Conservation (phyloP, 331 rosid genomes). For the Pyracantha coccinea region DNA sequence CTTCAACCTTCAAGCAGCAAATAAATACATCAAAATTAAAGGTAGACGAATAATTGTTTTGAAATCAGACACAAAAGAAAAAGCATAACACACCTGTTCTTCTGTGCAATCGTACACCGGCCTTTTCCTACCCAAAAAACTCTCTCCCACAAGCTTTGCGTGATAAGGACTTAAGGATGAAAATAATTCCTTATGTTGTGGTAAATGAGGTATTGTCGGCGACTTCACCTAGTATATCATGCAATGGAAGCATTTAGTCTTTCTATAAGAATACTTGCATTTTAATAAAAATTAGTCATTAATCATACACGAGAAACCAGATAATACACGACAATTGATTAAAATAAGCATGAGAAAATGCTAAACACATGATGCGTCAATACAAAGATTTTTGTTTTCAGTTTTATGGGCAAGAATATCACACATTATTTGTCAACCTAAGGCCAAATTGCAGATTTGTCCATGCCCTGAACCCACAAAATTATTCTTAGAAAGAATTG, state of each 20-base stretch:
- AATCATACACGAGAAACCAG: not conserved
- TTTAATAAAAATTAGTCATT: not conserved
- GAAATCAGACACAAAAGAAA: not conserved
- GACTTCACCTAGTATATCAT: slow-evolving; percentile 68
- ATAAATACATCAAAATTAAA: not conserved
- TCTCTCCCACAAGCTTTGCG: slow-evolving; percentile 88
- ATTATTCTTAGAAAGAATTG: not conserved
- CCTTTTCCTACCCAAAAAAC: slow-evolving; percentile 86
- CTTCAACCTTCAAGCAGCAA: slow-evolving; percentile 46
- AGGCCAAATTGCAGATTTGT: not conserved
- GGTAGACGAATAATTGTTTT: not conserved
- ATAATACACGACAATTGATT: not conserved
- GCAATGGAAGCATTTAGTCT: not conserved
- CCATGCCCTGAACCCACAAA: not conserved
- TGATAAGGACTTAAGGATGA: slow-evolving; percentile 74
- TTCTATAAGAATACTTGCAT: not conserved
- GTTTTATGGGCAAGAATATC: not conserved
- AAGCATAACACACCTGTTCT: slow-evolving; percentile 59
- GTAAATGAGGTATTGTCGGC: slow-evolving; percentile 69
- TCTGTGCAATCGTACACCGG: slow-evolving; percentile 86
- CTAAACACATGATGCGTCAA: not conserved
- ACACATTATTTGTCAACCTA: not conserved
- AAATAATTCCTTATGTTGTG: slow-evolving; percentile 64
- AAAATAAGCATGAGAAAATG: not conserved
- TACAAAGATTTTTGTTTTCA: not conserved